These are phyloP conservation scores for Petunia axillaris DNA, from an alignment of 257 asterid genomes.

Conservation along the genomic window DNA sequence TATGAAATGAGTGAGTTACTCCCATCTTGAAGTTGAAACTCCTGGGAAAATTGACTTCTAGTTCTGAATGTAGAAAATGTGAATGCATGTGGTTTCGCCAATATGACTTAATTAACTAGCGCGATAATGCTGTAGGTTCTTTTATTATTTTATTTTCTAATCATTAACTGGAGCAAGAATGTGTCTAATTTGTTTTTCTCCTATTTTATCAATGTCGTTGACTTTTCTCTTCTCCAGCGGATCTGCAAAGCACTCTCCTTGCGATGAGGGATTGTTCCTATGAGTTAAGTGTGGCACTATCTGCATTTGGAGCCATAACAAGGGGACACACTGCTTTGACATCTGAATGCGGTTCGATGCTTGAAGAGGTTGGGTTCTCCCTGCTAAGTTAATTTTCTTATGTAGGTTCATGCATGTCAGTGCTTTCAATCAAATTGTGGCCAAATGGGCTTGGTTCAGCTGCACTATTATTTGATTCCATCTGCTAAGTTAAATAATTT, in stretches of 20 bases:
- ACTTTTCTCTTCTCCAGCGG: conserved; percentile 51
- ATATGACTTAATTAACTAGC: neutral
- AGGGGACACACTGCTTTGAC: conserved; percentile 92
- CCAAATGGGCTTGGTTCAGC: conserved; percentile 19
- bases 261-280: conserved; percentile 87
- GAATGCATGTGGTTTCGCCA: neutral
- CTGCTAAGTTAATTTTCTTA: conserved; percentile 26
- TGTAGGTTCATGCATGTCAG: conserved; percentile 17
- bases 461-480: conserved; percentile 1
- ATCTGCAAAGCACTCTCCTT: conserved; percentile 85
- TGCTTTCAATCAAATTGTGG: conserved; percentile 8
- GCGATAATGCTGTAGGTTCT: neutral
- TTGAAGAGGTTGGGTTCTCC: conserved; percentile 75
- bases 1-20: neutral
- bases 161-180: conserved; percentile 3
- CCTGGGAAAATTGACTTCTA: neutral
- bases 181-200: conserved; percentile 22
- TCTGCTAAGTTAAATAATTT: neutral
- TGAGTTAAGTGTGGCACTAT: conserved; percentile 78
- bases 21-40: conserved; percentile 9
- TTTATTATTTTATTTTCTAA: neutral
- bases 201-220: conserved; percentile 19
- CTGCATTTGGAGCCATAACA: conserved; percentile 72
- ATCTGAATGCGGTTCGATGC: conserved; percentile 99
- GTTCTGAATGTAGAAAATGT: neutral